Base-by-base conservation (phyloP, 805 yeast genomes). In the Clavispora fructus region DNA sequence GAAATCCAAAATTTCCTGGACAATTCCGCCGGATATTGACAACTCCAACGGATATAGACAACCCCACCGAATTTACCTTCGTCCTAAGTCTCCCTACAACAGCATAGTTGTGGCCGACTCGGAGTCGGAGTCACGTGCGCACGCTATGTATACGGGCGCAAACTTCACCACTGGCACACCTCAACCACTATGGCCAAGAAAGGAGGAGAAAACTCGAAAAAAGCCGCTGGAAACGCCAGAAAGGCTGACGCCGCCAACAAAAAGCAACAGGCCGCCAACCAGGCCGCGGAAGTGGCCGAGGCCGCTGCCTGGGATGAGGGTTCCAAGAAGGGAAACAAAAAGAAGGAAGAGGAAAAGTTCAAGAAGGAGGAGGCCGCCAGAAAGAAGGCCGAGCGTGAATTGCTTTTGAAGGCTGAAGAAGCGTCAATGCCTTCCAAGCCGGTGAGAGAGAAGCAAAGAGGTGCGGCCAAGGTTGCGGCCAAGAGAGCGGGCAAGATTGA, bases 361-460 rank as follows among this genome's bases (percentile, higher is more conserved):
- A 87, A 85, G 67, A 80, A 76, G 59, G 89, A 83, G 42, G 91
- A 85, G 57, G 91, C 87, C 6, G 82, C 84, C 8, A 75, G 81
- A 46, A 85, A 83, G 71, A 87, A 87, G 72, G 85, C 87, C n/a
- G 94, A 87, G 61, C 76, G 94, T 56, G 94, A 87, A 38, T 80
- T 81, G 1, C 66, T 80, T 49, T 64, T 86, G 51, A 69, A 72
- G 51, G 83, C 78, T 9, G 91, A 84, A 63, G 88, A 82, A 57
- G 83, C 73, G 13, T 69, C 82, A 14, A 62, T 82, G 54, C 87
- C 87, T 1, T 52, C 80, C 8, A 83, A 83, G 62, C 78, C 85
- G 1, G 55, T 57, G 35, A 67, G 68, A 39, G 59, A 71, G 35
- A 79, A 83, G 60, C 75, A 78, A 56, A 78, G 87, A 65, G 89